A percentile compares a stretch with the other conserved stretches of the same genome.
Evolutionary conservation across 1,139 yeast species (phyloP).

Genomic region (Saccharomycopsis phalli): DNA sequence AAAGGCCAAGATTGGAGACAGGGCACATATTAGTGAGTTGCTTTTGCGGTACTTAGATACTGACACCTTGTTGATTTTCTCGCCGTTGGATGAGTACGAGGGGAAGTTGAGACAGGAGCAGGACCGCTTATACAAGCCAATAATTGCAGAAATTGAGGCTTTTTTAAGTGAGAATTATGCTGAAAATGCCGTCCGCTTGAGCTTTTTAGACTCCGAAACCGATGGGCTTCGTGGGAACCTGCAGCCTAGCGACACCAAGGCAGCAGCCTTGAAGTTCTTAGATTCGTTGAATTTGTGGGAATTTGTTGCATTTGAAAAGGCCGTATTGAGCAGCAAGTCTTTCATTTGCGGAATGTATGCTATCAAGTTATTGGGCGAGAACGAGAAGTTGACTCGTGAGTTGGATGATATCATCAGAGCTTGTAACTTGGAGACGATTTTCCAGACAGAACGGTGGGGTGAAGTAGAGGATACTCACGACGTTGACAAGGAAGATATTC

Average conservation of each 20-base stretch:
- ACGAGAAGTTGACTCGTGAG: slow-evolving; percentile 27
- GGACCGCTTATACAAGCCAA: slow-evolving; percentile 65
- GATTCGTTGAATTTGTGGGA: slow-evolving; percentile 59
- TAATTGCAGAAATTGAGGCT: slow-evolving; percentile 58
- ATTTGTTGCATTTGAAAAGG: slow-evolving; percentile 79
- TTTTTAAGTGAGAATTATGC: slow-evolving; percentile 42
- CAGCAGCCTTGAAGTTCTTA: slow-evolving; percentile 60
- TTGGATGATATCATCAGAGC: slow-evolving; percentile 69
- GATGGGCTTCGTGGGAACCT: slow-evolving; percentile 74
- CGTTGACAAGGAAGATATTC: slow-evolving; percentile 82
- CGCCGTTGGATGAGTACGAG: slow-evolving; percentile 76
- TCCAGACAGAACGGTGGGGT: slow-evolving; percentile 90
- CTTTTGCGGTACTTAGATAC: slow-evolving; percentile 83
- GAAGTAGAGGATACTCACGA: slow-evolving; percentile 98
- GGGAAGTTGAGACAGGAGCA: slow-evolving; percentile 74
- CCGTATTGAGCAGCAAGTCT: slow-evolving; percentile 78
- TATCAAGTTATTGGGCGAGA: slow-evolving; percentile 27
- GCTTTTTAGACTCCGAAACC: slow-evolving; percentile 66
- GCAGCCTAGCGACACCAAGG: slow-evolving; percentile 54
- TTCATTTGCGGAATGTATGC: slow-evolving; percentile 60
- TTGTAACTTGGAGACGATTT: slow-evolving; percentile 72
- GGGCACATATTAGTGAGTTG: slow-evolving; percentile 44
- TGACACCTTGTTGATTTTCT: slow-evolving; percentile 80
- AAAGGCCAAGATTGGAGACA: slow-evolving; percentile 48
- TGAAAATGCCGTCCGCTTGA: slow-evolving; percentile 33